Conservation (phyloP, 768 basidiomycete species). For the Sporobolomyces pararoseus region DNA sequence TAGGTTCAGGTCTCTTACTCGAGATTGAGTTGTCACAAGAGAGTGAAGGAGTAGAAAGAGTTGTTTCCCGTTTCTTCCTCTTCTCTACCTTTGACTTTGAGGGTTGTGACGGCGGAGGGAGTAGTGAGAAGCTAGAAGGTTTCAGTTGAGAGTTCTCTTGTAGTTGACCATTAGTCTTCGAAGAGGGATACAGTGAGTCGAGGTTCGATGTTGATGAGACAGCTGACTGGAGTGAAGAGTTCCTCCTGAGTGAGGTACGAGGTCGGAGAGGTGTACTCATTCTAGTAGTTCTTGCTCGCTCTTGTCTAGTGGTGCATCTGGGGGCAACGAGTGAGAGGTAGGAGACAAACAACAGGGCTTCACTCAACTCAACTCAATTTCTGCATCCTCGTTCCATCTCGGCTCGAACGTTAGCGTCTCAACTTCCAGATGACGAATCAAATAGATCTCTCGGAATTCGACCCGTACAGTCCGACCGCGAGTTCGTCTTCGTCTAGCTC, state of each 20-base stretch:
- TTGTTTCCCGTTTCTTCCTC: not conserved
- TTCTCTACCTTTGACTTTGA: not conserved
- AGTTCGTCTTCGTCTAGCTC: not conserved
- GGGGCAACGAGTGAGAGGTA: too few relatives aligned
- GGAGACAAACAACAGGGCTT: too few relatives aligned
- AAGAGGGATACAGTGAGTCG: not conserved
- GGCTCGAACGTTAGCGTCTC: too few relatives aligned
- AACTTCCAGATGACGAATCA: not conserved
- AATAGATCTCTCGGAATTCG: not conserved
- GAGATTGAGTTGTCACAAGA: not conserved
- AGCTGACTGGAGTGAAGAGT: too few relatives aligned
- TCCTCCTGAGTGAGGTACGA: too few relatives aligned
- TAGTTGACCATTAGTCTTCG: not conserved
- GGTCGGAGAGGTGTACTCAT: too few relatives aligned
- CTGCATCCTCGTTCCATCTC: not conserved
- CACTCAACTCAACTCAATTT: not conserved
- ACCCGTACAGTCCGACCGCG: not conserved
- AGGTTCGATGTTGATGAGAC: not conserved
- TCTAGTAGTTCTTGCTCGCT: too few relatives aligned
- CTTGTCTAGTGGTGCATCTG: too few relatives aligned
- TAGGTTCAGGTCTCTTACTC: not conserved
- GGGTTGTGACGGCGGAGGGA: conserved; percentile 2
- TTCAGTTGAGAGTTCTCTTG: not conserved
- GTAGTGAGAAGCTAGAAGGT: not conserved
- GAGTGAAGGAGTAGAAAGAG: not conserved